These are phyloP conservation scores for Neurospora intermedia DNA, from an alignment of 495 filamentous ascomycete genomes.

Conservation along the genomic window DNA sequence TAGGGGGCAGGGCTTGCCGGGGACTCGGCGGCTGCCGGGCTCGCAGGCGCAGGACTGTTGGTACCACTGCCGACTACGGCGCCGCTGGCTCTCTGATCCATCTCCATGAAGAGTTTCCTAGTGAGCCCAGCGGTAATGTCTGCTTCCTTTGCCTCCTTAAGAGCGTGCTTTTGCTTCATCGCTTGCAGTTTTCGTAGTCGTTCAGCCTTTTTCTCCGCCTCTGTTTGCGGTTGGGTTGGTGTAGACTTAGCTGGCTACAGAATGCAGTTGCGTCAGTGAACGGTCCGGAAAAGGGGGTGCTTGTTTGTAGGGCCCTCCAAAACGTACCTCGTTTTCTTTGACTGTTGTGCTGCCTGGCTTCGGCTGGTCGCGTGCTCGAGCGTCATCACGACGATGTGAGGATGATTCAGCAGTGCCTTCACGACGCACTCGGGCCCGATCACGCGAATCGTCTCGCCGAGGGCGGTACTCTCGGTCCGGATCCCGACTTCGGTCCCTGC, in stretches of 20 bases:
- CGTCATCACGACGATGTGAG: conserved; percentile 56
- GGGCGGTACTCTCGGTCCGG: conserved; percentile 52
- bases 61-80: conserved; percentile 30
- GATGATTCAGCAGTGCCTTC: conserved; percentile 70
- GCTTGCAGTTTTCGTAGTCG: conserved; percentile 75
- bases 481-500: conserved; percentile 49
- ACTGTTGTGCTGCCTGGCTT: conserved; percentile 34
- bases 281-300: background rate
- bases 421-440: conserved; percentile 55
- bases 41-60: conserved; percentile 42
- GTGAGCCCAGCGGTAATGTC: conserved; percentile 53
- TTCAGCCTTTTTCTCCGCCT: conserved; percentile 78
- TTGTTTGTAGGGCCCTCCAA: conserved; percentile 5
- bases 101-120: conserved; percentile 59
- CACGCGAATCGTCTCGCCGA: conserved; percentile 74
- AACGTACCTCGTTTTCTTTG: conserved; percentile 40
- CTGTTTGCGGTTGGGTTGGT: conserved; percentile 46
- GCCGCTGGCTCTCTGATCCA: conserved; percentile 57
- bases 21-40: conserved; percentile 38
- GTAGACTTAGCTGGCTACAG: conserved; percentile 40
- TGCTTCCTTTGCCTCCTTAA: conserved; percentile 67
- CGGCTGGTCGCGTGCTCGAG: conserved; percentile 41
- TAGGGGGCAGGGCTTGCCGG: conserved; percentile 40
- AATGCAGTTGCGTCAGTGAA: conserved; percentile 9
- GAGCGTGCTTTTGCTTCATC: conserved; percentile 84